Percentiles rank a stretch among this genome's conserved stretches.
phyloP scores from a whole-genome alignment of 2,329 filamentous ascomycete genomes.

The Botrytis deweyae region DNA sequence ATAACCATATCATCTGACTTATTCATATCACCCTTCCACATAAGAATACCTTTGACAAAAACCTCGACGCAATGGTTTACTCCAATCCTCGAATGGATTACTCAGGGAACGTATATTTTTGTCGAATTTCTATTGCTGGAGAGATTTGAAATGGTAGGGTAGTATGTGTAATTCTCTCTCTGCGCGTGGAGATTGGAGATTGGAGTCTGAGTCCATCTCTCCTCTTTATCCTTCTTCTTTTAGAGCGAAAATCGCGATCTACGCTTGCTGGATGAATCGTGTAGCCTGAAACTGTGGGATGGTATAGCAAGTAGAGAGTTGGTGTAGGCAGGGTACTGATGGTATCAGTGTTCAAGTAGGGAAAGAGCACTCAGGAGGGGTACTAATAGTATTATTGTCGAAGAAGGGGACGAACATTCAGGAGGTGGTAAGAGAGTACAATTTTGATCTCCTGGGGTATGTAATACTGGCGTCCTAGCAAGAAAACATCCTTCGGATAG shows the following conservation, averaged over 20 bases:
- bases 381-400: background rate
- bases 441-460: background rate
- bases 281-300: background rate
- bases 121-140: background rate
- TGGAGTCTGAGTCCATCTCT: background rate
- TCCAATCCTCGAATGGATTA: background rate
- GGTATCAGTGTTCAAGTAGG: background rate
- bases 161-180: background rate
- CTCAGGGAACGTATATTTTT: background rate
- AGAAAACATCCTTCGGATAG: background rate
- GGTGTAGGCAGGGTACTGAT: background rate
- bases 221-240: no score
- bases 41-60: background rate
- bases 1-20: background rate
- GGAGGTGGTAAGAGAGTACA: background rate
- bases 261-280: background rate
- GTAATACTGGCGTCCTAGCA: background rate
- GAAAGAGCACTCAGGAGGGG: background rate
- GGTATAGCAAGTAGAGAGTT: background rate
- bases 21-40: background rate
- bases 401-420: background rate
- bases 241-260: rapidly evolving
- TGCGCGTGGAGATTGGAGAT: background rate
- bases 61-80: background rate
- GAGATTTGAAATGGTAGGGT: background rate